Conservation (phyloP, 345 rosid genomes). For the Gynandropsis gynandra region DNA sequence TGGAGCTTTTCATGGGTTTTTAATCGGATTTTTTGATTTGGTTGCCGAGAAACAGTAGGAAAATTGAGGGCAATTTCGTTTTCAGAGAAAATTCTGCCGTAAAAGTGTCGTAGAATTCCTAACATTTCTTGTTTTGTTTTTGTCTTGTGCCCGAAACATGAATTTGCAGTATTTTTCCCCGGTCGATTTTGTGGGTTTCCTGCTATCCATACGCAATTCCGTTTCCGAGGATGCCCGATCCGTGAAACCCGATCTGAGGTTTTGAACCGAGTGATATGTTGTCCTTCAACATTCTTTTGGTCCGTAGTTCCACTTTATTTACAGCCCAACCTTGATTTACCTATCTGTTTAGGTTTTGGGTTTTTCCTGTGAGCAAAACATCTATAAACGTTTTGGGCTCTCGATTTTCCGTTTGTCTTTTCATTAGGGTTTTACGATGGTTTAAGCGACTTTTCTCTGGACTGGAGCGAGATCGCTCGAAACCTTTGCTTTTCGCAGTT, state of each 20-base stretch:
- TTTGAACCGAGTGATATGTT: constrained; percentile 12
- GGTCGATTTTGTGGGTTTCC: not conserved
- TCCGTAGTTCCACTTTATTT: constrained; percentile 10
- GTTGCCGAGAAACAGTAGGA: not conserved
- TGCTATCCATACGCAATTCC: not conserved
- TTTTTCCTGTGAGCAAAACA: constrained; percentile 1
- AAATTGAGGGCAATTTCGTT: not conserved
- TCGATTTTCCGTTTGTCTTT: constrained; percentile 8
- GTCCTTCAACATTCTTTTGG: not conserved
- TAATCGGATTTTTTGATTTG: not conserved
- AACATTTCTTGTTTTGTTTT: not conserved
- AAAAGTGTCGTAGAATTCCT: not conserved
- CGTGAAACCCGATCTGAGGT: constrained; percentile 23
- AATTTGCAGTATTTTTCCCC: not conserved
- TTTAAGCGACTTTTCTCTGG: constrained; percentile 18
- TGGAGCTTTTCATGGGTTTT: not conserved
- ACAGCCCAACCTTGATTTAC: not conserved
- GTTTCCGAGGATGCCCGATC: constrained; percentile 7
- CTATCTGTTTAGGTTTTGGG: constrained; percentile 21
- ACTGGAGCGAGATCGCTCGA: constrained; percentile 1
- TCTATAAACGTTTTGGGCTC: not conserved
- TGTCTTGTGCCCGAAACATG: not conserved
- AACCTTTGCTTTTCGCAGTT: not conserved
- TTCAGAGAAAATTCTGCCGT: not conserved
- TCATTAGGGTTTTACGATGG: constrained; percentile 26